Percentiles rank a stretch among this genome's conserved stretches.
Conservation (phyloP, 768 basidiomycete species). For the Leccinum truebloodii region DNA sequence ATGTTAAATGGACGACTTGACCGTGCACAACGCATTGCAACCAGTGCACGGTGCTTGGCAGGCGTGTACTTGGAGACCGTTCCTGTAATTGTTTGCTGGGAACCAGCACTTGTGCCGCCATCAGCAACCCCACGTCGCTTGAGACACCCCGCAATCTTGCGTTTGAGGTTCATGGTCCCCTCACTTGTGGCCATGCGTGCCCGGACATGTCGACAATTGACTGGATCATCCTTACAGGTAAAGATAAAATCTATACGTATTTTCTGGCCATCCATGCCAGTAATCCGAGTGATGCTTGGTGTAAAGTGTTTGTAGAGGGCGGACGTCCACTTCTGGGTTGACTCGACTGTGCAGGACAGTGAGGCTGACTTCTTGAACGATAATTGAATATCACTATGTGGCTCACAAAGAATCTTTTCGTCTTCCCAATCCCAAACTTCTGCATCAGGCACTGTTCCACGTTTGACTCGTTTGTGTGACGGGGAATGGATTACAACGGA, state of each 20-base stretch:
- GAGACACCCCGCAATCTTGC: too few species aligned
- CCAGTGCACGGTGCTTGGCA: too few species aligned
- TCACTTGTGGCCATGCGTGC: too few species aligned
- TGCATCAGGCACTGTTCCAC: neutral
- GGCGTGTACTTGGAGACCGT: too few species aligned
- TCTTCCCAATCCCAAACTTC: neutral
- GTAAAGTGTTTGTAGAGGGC: neutral
- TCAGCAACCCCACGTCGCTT: too few species aligned
- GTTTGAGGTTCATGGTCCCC: too few species aligned
- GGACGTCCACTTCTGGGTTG: neutral
- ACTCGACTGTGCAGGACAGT: neutral
- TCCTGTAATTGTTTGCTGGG: too few species aligned
- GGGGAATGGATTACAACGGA: neutral
- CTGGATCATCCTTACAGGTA: neutral
- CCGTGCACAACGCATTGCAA: too few species aligned
- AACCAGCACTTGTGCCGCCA: too few species aligned
- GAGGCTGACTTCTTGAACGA: too few species aligned
- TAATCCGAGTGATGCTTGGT: neutral
- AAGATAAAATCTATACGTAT: neutral
- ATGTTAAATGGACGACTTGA: too few species aligned
- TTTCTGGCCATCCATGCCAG: neutral
- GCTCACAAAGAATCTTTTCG: neutral
- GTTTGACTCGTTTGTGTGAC: neutral
- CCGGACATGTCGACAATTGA: neutral
- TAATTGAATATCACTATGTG: neutral